Evolutionary conservation across 2,329 filamentous ascomycete genomes (phyloP).

Genomic region (Catunica adiposa): DNA sequence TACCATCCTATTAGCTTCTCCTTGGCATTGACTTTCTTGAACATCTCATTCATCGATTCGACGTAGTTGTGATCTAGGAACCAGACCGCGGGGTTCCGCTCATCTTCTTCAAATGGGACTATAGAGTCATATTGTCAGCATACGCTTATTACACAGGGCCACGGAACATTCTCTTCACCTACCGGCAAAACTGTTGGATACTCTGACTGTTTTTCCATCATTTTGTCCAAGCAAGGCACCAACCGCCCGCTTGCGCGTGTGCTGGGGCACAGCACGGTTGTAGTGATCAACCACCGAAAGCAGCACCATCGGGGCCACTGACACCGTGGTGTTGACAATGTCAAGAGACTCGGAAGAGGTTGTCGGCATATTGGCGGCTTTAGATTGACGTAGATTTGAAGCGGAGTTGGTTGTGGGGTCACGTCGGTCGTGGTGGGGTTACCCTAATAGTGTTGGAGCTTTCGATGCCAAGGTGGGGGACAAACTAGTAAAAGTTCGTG

Average conservation of each 20-base stretch:
- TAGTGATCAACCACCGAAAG: slow-evolving; percentile 98
- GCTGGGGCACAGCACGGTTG: slow-evolving; percentile 78
- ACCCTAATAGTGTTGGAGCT: neutral
- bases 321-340: slow-evolving; percentile 86
- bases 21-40: slow-evolving; percentile 98
- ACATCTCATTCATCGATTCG: slow-evolving; percentile 99
- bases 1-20: slow-evolving; percentile 99
- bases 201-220: slow-evolving; percentile 85
- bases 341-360: slow-evolving; percentile 94
- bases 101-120: slow-evolving; percentile 98
- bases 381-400: neutral
- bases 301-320: slow-evolving; percentile 91
- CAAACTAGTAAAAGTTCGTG: neutral
- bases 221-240: slow-evolving; percentile 92
- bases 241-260: slow-evolving; percentile 72
- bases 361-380: slow-evolving; percentile 54
- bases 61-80: slow-evolving; percentile 99
- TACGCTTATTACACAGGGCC: slow-evolving; percentile 11
- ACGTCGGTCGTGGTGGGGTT: neutral
- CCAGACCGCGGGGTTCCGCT: slow-evolving; percentile 97
- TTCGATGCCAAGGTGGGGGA: neutral
- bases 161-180: slow-evolving; percentile 12
- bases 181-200: slow-evolving; percentile 99
- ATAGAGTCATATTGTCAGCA: slow-evolving; percentile 11
- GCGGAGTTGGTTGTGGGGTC: neutral